Percentiles rank a stretch among this genome's conserved stretches.
Evolutionary conservation across 331 rosid genomes (phyloP).

Genomic region (Acacia concinna): DNA sequence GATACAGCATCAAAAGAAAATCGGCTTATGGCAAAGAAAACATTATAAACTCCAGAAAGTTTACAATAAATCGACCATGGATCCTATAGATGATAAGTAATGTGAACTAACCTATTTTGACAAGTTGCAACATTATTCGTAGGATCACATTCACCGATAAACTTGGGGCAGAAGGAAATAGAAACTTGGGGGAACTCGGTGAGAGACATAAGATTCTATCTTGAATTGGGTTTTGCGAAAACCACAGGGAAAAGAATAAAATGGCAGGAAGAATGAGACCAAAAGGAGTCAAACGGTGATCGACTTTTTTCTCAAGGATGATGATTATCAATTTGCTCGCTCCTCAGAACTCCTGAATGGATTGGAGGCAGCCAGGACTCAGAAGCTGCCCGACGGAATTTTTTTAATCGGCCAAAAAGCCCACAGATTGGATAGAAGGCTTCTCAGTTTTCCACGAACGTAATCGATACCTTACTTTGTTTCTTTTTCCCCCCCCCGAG

Average conservation of each 20-base stretch:
- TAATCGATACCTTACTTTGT: too few relatives aligned
- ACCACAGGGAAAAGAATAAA: conserved; percentile 32
- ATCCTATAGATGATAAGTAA: conserved; percentile 21
- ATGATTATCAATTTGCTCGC: neutral
- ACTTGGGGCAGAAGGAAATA: neutral
- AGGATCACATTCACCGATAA: neutral
- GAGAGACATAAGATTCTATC: conserved; percentile 27
- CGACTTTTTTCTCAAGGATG: conserved; percentile 7
- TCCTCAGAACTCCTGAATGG: neutral
- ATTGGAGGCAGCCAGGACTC: neutral
- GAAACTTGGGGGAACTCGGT: neutral
- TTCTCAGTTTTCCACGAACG: neutral
- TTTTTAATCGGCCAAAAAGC: neutral
- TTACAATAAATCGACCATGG: conserved; percentile 27
- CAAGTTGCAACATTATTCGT: conserved; percentile 29
- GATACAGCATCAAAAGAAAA: conserved; percentile 17
- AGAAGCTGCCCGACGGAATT: neutral
- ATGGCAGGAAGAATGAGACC: neutral
- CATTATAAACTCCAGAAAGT: conserved; percentile 12
- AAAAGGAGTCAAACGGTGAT: neutral
- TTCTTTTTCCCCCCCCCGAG: too few relatives aligned
- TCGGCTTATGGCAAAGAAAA: conserved; percentile 25
- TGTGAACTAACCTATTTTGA: conserved; percentile 32
- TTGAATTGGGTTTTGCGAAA: conserved; percentile 17
- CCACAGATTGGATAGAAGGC: neutral